phyloP scores from a whole-genome alignment of 2,329 filamentous ascomycete genomes.

The Hypoxylon sp. region DNA sequence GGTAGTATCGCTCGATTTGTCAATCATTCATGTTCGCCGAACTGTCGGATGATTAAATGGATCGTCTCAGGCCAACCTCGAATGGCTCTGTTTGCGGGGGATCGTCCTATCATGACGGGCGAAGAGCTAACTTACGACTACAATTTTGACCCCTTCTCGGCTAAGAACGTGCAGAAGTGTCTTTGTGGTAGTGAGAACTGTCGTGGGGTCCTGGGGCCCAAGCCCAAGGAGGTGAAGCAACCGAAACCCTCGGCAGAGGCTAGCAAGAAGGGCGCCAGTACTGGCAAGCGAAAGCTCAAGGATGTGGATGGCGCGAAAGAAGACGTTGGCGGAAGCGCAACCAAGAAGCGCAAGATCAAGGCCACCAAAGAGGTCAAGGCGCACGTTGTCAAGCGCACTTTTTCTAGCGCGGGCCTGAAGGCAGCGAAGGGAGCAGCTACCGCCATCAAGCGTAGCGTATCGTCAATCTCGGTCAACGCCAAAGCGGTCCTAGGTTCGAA shows the following conservation, averaged over 20 bases:
- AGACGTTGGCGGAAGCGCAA: constrained; percentile 39
- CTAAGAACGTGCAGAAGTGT: constrained; percentile 73
- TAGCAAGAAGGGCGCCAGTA: constrained; percentile 51
- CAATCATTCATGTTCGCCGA: constrained; percentile 96
- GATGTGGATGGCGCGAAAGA: constrained; percentile 57
- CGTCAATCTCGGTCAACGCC: constrained; percentile 51
- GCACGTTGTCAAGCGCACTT: constrained; percentile 37
- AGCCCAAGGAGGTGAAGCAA: constrained; percentile 63
- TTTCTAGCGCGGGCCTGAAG: constrained; percentile 47
- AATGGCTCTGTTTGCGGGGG: constrained; percentile 96
- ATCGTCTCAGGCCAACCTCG: constrained; percentile 91
- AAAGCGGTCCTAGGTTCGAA: constrained; percentile 44
- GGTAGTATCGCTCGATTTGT: constrained; percentile 97
- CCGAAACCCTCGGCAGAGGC: constrained; percentile 50
- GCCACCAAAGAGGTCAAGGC: constrained; percentile 48
- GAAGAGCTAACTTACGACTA: constrained; percentile 97
- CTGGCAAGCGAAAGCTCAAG: constrained; percentile 65
- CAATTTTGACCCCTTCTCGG: constrained; percentile 74
- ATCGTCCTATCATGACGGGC: constrained; percentile 88
- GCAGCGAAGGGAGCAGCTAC: constrained; percentile 48
- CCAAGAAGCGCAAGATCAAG: constrained; percentile 60
- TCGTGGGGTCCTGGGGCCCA: constrained; percentile 70
- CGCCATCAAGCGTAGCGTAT: constrained; percentile 52
- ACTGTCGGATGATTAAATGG: constrained; percentile 98
- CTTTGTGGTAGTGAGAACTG: constrained; percentile 71